phyloP scores from a whole-genome alignment of 495 filamentous ascomycete species.

The Neurospora sp. region DNA sequence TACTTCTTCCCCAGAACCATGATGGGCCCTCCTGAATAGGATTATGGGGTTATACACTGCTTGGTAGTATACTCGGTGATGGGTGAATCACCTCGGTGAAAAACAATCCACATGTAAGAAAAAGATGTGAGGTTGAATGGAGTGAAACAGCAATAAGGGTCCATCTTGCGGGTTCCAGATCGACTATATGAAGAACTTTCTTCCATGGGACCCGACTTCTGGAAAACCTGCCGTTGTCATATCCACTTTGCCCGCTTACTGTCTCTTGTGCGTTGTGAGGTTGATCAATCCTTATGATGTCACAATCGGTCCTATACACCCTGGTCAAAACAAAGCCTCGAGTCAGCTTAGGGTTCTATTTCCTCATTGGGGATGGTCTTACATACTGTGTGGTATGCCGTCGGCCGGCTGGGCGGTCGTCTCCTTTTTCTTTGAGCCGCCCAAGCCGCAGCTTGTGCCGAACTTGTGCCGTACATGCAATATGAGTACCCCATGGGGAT shows the following conservation, averaged over 20 bases:
- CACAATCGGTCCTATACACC: background rate
- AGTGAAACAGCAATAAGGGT: background rate
- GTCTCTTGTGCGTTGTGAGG: background rate
- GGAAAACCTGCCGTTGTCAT: background rate
- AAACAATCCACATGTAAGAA: background rate
- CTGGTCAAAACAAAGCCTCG: background rate
- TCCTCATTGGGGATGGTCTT: background rate
- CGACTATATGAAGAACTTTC: background rate
- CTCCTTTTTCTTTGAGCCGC: background rate
- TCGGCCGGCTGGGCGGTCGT: background rate
- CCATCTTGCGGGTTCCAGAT: background rate
- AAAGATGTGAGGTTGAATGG: background rate
- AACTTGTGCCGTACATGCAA: background rate
- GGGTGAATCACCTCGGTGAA: background rate
- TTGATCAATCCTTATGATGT: background rate
- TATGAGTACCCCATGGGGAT: background rate
- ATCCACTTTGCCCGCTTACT: background rate
- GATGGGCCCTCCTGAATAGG: background rate
- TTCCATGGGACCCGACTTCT: background rate
- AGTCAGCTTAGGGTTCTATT: background rate
- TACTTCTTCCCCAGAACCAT: background rate
- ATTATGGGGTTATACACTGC: background rate
- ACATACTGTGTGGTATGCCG: background rate
- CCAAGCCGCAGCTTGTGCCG: background rate
- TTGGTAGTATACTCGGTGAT: background rate